Evolutionary conservation across 768 basidiomycete genomes (phyloP).

Genomic region (Collybiopsis confluens): DNA sequence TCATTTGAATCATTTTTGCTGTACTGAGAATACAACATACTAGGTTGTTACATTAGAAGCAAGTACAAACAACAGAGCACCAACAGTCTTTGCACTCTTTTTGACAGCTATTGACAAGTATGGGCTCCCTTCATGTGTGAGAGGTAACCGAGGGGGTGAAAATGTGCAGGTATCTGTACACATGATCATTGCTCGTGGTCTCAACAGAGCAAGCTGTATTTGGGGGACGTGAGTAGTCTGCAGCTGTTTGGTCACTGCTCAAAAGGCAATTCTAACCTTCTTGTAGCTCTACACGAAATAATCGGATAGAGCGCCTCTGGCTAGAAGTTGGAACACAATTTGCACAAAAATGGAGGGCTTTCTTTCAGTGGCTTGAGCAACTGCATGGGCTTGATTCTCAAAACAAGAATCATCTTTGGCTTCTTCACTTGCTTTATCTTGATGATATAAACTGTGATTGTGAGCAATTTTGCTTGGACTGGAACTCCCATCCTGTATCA

Average conservation of each 20-base stretch:
- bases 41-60: slow-evolving; percentile 13
- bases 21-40: not conserved
- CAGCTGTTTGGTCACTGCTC: slow-evolving; percentile 10
- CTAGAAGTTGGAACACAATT: slow-evolving; percentile 38
- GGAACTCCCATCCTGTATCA: slow-evolving; percentile 29
- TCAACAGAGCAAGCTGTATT: slow-evolving; percentile 25
- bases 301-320: slow-evolving; percentile 41
- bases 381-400: slow-evolving; percentile 27
- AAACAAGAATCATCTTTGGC: slow-evolving; percentile 35
- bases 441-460: slow-evolving; percentile 25
- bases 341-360: slow-evolving; percentile 34
- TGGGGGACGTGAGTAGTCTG: slow-evolving; percentile 30
- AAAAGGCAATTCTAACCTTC: slow-evolving; percentile 15
- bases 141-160: slow-evolving; percentile 22
- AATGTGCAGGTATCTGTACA: slow-evolving; percentile 24
- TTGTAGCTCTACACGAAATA: slow-evolving; percentile 33
- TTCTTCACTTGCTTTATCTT: slow-evolving; percentile 35
- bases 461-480: slow-evolving; percentile 18
- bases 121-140: slow-evolving; percentile 17
- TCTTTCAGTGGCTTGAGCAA: slow-evolving; percentile 32
- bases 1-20: not conserved
- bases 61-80: slow-evolving; percentile 13
- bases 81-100: slow-evolving; percentile 11
- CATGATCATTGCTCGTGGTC: slow-evolving; percentile 30
- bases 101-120: slow-evolving; percentile 8